Evolutionary conservation across 2,329 filamentous ascomycete genomes (phyloP).

Genomic region (Aureobasidium sp.): DNA sequence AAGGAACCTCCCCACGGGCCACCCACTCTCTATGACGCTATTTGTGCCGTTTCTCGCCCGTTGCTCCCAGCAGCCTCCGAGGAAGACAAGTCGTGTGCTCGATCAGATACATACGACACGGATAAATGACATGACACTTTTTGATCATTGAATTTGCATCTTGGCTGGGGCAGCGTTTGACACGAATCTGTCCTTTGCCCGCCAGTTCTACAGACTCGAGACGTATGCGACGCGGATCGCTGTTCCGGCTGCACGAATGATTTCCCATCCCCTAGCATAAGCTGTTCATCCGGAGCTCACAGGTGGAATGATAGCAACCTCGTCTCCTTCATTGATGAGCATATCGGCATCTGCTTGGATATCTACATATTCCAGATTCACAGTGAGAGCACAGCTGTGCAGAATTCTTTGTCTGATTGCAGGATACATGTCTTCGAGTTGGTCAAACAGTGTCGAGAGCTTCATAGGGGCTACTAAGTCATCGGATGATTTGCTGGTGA

Average conservation of each 20-base stretch:
- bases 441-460: conserved; percentile 55
- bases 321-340: conserved; percentile 64
- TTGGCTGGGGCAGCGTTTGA: neutral
- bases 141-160: neutral
- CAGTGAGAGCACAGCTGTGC: conserved; percentile 64
- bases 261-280: no score
- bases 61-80: neutral
- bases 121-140: neutral
- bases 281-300: conserved; percentile 68
- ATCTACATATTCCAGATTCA: conserved; percentile 78
- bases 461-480: conserved; percentile 58
- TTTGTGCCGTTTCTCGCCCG: neutral
- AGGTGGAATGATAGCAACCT: conserved; percentile 81
- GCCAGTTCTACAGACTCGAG: no score
- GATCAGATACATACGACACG: conserved; percentile 1
- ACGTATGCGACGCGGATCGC: no score
- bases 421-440: conserved; percentile 61
- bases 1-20: neutral
- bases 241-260: no score
- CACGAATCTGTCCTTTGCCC: neutral
- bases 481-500: conserved; percentile 62
- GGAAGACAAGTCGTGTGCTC: neutral
- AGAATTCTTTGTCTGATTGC: conserved; percentile 65
- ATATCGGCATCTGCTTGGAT: conserved; percentile 44
- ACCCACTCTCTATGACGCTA: neutral